Percentiles rank a stretch among this genome's conserved stretches.
phyloP scores from a whole-genome alignment of 768 basidiomycete species.

The Cystofilobasidium ferigula region DNA sequence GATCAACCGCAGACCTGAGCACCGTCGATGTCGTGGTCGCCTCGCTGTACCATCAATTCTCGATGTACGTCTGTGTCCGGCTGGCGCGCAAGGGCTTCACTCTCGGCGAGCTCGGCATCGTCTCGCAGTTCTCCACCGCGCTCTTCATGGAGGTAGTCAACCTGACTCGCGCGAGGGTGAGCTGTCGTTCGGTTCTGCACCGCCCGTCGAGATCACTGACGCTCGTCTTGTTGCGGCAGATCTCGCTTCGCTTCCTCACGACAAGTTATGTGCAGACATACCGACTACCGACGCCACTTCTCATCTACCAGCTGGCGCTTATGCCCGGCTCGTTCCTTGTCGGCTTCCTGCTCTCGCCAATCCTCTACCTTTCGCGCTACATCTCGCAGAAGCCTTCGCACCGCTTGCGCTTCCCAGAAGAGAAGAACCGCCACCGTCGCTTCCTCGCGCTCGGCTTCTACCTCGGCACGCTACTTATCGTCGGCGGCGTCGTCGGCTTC shows the following conservation, averaged over 20 bases:
- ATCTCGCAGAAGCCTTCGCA: constrained; percentile 72
- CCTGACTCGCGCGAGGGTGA: constrained; percentile 67
- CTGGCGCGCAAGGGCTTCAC: constrained; percentile 92
- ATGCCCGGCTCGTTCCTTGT: constrained; percentile 82
- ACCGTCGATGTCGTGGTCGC: constrained; percentile 61
- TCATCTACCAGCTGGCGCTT: constrained; percentile 82
- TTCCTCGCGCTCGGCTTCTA: constrained; percentile 79
- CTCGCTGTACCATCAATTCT: constrained; percentile 78
- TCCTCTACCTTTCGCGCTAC: constrained; percentile 81
- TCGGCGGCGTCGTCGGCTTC: constrained; percentile 70
- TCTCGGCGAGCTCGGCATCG: constrained; percentile 80
- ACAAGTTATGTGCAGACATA: constrained; percentile 82
- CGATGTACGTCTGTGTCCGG: constrained; percentile 75
- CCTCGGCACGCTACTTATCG: constrained; percentile 59
- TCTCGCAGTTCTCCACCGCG: constrained; percentile 76
- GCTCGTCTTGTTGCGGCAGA: constrained; percentile 42
- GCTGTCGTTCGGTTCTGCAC: constrained; percentile 31
- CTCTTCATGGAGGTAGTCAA: constrained; percentile 77
- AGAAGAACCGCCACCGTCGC: constrained; percentile 69
- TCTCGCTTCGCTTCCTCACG: constrained; percentile 53
- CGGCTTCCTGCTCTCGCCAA: constrained; percentile 88
- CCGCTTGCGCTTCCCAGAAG: constrained; percentile 68
- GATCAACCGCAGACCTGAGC: constrained; percentile 54
- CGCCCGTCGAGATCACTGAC: background rate
- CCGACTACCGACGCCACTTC: constrained; percentile 79